phyloP scores from a whole-genome alignment of 768 basidiomycete genomes.

The Amanita rimosa region DNA sequence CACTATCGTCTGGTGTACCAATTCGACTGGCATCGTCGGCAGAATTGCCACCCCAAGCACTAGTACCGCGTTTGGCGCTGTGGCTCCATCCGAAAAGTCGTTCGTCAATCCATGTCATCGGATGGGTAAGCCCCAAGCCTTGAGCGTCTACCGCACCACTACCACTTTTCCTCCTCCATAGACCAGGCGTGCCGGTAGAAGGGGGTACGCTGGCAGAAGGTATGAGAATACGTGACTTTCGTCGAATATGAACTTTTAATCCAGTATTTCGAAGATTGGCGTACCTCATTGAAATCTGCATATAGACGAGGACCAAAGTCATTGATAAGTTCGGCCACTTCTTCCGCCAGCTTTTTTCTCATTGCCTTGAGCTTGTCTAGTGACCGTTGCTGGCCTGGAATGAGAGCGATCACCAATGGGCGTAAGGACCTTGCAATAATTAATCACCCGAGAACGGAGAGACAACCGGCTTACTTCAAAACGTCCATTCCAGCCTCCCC shows the following conservation, averaged over 20 bases:
- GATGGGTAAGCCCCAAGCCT: slow-evolving; percentile 76
- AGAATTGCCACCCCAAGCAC: slow-evolving; percentile 64
- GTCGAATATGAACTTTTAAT: neutral
- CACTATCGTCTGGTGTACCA: slow-evolving; percentile 65
- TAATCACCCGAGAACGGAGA: neutral
- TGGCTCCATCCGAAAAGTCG: slow-evolving; percentile 87
- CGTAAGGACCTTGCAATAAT: slow-evolving; percentile 60
- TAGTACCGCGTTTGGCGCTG: slow-evolving; percentile 68
- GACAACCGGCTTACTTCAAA: slow-evolving; percentile 57
- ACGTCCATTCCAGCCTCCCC: slow-evolving; percentile 98
- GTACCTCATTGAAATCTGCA: slow-evolving; percentile 76
- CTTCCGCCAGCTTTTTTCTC: slow-evolving; percentile 68
- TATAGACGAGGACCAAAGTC: slow-evolving; percentile 84
- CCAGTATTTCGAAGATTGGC: slow-evolving; percentile 11
- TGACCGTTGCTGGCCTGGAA: slow-evolving; percentile 80
- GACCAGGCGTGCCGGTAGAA: slow-evolving; percentile 58
- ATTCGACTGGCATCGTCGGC: slow-evolving; percentile 51
- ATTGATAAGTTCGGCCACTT: slow-evolving; percentile 75
- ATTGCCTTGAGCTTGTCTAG: slow-evolving; percentile 66
- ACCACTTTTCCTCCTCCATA: slow-evolving; percentile 74
- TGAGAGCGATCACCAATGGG: slow-evolving; percentile 76
- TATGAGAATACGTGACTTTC: slow-evolving; percentile 65
- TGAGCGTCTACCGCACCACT: slow-evolving; percentile 80
- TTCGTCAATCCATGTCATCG: slow-evolving; percentile 94
- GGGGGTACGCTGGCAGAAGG: slow-evolving; percentile 83